Evolutionary conservation across 2,329 filamentous ascomycete genomes (phyloP), one percentile per base, ranked within the genome.

Genomic region (Colletotrichum orbiculare): DNA sequence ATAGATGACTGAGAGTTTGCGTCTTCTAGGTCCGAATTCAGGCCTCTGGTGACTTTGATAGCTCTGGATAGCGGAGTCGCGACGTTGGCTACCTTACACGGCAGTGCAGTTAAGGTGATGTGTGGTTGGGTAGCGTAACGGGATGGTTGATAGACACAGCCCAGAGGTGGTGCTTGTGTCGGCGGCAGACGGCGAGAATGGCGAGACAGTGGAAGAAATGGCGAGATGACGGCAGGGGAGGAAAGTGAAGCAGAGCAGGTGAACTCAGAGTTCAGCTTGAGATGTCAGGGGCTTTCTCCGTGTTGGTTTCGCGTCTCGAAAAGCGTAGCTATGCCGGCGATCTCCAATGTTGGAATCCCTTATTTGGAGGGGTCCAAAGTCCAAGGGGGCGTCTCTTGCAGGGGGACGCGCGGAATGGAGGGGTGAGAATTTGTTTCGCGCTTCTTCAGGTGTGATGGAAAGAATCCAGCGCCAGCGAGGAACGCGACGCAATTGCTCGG

Each of bases 231-330:
- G 46, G 38, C 35, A 35, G 38, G 48, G 38, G 11, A 35, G 34
- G 5, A 10, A 15, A 50, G 17, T 50, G 25, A 47, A 33, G n/a
- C 42, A 38, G 47, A 13, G n/a, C 37, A 52, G 33, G 48, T 34
- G 38, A 45, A 25, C 37, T 48, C 46, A 52, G 39, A 57, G 58
- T 64, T 64, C 61, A 64, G 50, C 50, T 61, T 33, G 52, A 62
- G 58, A 62, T 65, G 53, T 62, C 63, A 65, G 63, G 63, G 63
- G 63, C 63, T 62, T 35, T 47, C 42, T 53, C 58, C 47, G 63
- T 65, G 58, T 62, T 65, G 63, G 58, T 65, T 63, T 65, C 58
- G 63, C 63, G 64, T 66, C 64, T 59, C 64, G 25, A 66, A 64
- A 46, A 41, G 53, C 46, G 58, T 41, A 60, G 53, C 33, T 59